These are phyloP conservation scores for Diaporthe citriasiana DNA, from an alignment of 2,329 filamentous ascomycete genomes.

Conservation along the genomic window DNA sequence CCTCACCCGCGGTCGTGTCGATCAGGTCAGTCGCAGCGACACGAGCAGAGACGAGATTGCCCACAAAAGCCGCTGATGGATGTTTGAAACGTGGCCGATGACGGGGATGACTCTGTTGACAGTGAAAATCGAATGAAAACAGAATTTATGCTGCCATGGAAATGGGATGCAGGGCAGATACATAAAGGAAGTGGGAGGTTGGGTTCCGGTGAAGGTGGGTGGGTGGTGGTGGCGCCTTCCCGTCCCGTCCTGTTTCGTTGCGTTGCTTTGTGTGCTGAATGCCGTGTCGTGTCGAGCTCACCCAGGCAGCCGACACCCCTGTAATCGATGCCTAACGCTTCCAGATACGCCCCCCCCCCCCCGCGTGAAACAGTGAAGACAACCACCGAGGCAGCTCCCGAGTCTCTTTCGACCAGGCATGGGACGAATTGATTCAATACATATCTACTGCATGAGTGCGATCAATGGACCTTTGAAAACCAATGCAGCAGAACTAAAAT, in stretches of 20 bases:
- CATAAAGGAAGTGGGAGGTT: conserved; percentile 20
- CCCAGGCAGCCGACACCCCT: not conserved
- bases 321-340: conserved; percentile 16
- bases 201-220: not conserved
- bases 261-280: not conserved
- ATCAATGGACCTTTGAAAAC: not conserved
- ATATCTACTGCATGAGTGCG: not conserved
- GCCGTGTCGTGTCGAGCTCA: not conserved
- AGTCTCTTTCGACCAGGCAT: not conserved
- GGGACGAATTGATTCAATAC: not conserved
- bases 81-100: not conserved
- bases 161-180: not conserved
- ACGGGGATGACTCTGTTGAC: not conserved
- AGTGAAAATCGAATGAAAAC: not conserved
- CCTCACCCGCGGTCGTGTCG: conserved; percentile 3
- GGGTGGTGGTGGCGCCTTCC: not conserved
- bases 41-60: not conserved
- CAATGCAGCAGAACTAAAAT: not conserved
- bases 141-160: not conserved
- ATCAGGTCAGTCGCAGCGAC: conserved; percentile 8
- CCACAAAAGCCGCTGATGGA: not conserved
- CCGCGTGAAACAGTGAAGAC: conserved; percentile 5
- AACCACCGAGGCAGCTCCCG: conserved; percentile 2
- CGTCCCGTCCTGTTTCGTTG: conserved; percentile 20
- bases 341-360: not conserved